Base-by-base conservation (phyloP, 495 filamentous ascomycete genomes). In the Aeminium ludgeri region DNA sequence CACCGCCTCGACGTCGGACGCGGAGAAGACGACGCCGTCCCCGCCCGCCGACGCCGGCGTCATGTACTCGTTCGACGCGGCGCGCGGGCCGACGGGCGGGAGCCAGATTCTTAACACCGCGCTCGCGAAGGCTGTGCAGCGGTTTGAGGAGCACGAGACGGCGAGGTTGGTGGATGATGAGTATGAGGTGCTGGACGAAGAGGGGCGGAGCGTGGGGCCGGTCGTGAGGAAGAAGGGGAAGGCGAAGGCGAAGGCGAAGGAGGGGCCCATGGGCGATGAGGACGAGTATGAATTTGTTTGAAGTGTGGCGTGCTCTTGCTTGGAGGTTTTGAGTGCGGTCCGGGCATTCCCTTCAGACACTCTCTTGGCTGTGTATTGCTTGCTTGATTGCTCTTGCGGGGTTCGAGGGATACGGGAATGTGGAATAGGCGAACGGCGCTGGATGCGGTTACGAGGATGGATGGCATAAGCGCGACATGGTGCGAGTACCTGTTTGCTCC, bases 141-240 rank as follows among this genome's bases (percentile, higher is more conserved):
- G 62, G 40, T 76, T 62, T 43, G 70, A 76, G 55, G 65, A 60
- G 30, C 61, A 65, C 43, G 63, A 67, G 53, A 72, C 64, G 2
- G 71, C 70, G 54, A 68, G 68, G 55, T 54, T 74, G 17, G 61
- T 73, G 53, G 68, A 67, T 56, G 55, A 64, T 13, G 70, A 74
- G 49, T 75, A 75, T 47, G 70, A 75, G 51, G 60, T 75, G 33
- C 59, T 74, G 31, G 55, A 64, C 28, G 45, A 46, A 2, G 66
- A 68, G 45, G 60, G 56, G 30, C 55, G 50, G 47, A 40, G 39
- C 10, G 37, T 53, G 6, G 50, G 40, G 12, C 29, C 41, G 32
- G 32, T 40, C 43, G 27, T 43, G 27, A 37, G 38, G 41, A 50
- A 50, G 35, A 45, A 43, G 40, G 45, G 20, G 13, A 45, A 47